Conservation (phyloP, 2,329 filamentous ascomycete species). For the Chalaropsis ovoidea region DNA sequence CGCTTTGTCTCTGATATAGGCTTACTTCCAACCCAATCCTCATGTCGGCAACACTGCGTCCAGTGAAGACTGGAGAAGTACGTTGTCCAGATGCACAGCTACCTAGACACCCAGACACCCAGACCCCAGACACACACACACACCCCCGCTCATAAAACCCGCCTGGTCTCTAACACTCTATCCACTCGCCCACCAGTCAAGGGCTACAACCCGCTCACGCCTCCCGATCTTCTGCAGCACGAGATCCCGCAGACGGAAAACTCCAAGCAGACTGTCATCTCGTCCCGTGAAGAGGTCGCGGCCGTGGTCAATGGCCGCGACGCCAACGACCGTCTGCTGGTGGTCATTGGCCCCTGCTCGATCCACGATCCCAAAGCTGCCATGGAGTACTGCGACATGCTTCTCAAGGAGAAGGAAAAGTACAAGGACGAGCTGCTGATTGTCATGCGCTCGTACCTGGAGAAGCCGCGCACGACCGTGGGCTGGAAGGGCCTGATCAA, state of each 20-base stretch:
- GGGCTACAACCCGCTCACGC: conserved; percentile 87
- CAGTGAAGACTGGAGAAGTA: conserved; percentile 77
- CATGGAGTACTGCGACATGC: conserved; percentile 80
- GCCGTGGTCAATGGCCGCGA: conserved; percentile 67
- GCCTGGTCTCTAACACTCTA: background rate
- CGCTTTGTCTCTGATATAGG: conserved; percentile 2
- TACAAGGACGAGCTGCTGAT: conserved; percentile 83
- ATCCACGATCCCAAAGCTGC: conserved; percentile 91
- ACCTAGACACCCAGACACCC: background rate
- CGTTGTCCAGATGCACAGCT: conserved; percentile 30
- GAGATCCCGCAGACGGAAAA: conserved; percentile 64
- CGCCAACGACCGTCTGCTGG: conserved; percentile 49
- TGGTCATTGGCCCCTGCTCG: conserved; percentile 90
- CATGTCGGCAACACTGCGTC: conserved; percentile 64
- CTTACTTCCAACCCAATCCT: conserved; percentile 25
- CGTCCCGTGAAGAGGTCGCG: conserved; percentile 57
- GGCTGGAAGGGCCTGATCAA: conserved; percentile 99
- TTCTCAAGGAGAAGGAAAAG: conserved; percentile 74
- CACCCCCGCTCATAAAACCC: background rate
- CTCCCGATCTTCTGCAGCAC: conserved; percentile 72
- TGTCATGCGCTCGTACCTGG: conserved; percentile 95
- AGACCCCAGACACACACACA: too few species aligned
- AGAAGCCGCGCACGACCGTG: conserved; percentile 95
- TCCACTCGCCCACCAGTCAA: conserved; percentile 50
- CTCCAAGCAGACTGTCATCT: conserved; percentile 58